These are phyloP conservation scores for Xylaria cubensis DNA, from an alignment of 495 filamentous ascomycete genomes.

Conservation along the genomic window DNA sequence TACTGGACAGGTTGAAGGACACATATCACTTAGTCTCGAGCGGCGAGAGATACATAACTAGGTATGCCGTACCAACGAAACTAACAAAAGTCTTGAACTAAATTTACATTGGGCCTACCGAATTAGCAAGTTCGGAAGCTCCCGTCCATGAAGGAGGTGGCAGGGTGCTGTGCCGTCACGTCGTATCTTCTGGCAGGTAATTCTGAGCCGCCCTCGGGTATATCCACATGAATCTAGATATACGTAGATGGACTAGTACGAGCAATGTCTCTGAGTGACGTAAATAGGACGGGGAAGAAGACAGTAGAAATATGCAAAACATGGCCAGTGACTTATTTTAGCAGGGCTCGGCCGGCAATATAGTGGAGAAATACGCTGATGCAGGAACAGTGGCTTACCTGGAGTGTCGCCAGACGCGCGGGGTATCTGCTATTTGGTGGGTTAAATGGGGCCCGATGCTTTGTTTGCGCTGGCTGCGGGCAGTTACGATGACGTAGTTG, in stretches of 20 bases:
- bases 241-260: background rate
- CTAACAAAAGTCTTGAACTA: constrained; percentile 8
- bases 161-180: background rate
- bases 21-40: constrained; percentile 21
- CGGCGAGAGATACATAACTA: background rate
- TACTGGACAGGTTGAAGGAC: background rate
- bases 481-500: constrained; percentile 39
- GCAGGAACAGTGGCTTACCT: constrained; percentile 7
- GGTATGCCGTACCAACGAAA: constrained; percentile 4
- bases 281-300: constrained; percentile 8
- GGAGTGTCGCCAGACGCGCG: background rate
- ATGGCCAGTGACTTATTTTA: background rate
- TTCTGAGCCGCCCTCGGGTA: background rate
- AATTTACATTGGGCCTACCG: background rate
- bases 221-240: background rate
- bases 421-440: background rate
- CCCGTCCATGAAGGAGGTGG: background rate
- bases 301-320: background rate
- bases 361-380: constrained; percentile 12
- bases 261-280: constrained; percentile 17
- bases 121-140: constrained; percentile 17
- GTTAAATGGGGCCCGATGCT: background rate
- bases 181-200: background rate
- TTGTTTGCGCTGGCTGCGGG: constrained; percentile 17
- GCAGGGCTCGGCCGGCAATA: background rate